Base-by-base conservation (phyloP, 2,329 filamentous ascomycete genomes). In the Cordyceps pruinosa region DNA sequence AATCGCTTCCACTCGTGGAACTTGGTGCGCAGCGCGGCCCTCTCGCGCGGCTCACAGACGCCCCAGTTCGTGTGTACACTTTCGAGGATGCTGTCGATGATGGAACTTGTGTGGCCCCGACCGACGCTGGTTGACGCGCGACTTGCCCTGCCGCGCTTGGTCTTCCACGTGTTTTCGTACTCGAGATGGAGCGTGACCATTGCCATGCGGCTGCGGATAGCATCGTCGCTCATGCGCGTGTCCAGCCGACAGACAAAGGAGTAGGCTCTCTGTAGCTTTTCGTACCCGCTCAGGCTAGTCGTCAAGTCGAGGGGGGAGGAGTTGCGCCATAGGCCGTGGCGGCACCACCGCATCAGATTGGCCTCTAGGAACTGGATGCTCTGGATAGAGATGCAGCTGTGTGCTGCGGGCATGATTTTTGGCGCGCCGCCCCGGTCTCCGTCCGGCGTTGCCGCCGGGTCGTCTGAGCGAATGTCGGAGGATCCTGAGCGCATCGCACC, bases 1-100 rank as follows among this genome's bases (percentile, higher is more conserved):
- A 41, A 57, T 10, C 54, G 54, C 39, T 57, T 57, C n/a, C 54
- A 28, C 19, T 57, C 32, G 45, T 57, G 54, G 19, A 57, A 57
- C 15, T 57, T 49, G 7, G 44, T 26, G 17, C 54, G 54, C 32
- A 57, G 25, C n/a, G 12, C 34, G 5, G 25, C n/a, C 45, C 26
- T 57, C 34, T 50, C 45, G 4, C 45, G 34, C 17, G 45, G 23
- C 9, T 12, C 21, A 35, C 21, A 35, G 17, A 9, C 35, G 19
- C 19, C 19, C 54, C 54, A 57, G 5, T 42, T 10, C 2, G 9
- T 5, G 28, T 57, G 54, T 19, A 45, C 37, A 17, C 26, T 50
- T 25, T 41, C 54, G 7, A 57, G 44, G 32, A 57, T 57, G 34
- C 21, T 39, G 46, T 57, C 54, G 19, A 57, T 50, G 8, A 49